Evolutionary conservation across 2,329 filamentous ascomycete genomes (phyloP).

Genomic region (Trichothecium roseum): DNA sequence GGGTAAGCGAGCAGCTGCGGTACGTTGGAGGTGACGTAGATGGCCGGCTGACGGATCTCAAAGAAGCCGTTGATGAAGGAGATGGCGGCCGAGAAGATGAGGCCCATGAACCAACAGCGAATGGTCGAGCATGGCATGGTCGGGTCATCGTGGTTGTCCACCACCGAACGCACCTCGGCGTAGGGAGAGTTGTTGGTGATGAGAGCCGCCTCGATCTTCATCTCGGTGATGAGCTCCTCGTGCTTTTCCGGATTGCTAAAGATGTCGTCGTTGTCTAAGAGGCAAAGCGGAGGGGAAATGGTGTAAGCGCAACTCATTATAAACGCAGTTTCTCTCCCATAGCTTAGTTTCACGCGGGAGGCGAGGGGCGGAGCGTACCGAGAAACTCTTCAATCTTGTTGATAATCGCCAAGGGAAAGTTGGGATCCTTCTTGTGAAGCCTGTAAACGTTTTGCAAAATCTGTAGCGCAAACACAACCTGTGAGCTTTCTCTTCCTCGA

Average conservation of each 20-base stretch:
- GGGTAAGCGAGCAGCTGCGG: slow-evolving; percentile 47
- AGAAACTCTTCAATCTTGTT: slow-evolving; percentile 30
- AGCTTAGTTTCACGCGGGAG: too few relatives aligned
- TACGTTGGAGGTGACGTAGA: slow-evolving; percentile 43
- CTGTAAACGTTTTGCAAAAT: slow-evolving; percentile 29
- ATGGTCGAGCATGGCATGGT: slow-evolving; percentile 40
- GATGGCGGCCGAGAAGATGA: slow-evolving; percentile 37
- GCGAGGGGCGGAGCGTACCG: slow-evolving; percentile 31
- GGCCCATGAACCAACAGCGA: slow-evolving; percentile 41
- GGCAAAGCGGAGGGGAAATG: too few relatives aligned
- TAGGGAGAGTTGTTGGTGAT: slow-evolving; percentile 47
- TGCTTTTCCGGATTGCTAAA: slow-evolving; percentile 34
- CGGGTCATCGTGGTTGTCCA: slow-evolving; percentile 44
- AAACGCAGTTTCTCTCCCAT: too few relatives aligned
- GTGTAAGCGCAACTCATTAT: too few relatives aligned
- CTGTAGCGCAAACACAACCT: slow-evolving; percentile 23
- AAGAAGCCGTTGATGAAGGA: slow-evolving; percentile 48
- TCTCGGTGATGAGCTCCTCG: slow-evolving; percentile 37
- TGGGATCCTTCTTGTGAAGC: slow-evolving; percentile 31
- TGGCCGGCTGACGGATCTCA: slow-evolving; percentile 43
- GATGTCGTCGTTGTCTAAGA: slow-evolving; percentile 11
- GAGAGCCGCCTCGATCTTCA: slow-evolving; percentile 44
- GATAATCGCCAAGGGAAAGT: slow-evolving; percentile 28
- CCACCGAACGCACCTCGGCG: slow-evolving; percentile 44
- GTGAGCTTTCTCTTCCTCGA: too few relatives aligned